Base-by-base conservation (phyloP, 768 basidiomycete genomes). In the Leucocoprinus birnbaumii region DNA sequence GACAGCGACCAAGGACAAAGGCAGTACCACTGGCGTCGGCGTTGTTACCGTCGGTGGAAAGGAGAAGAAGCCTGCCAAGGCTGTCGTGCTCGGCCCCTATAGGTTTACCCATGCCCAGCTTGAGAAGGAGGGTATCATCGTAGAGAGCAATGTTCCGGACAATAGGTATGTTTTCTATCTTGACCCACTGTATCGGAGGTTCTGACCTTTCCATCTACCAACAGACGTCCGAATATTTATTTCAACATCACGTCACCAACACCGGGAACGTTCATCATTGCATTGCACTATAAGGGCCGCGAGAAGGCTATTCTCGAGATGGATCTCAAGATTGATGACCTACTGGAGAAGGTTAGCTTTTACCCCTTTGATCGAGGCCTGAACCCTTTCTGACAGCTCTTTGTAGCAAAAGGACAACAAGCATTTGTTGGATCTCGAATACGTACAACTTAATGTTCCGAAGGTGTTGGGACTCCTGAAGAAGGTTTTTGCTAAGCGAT, bases 251-350 rank as follows among this genome's bases (percentile, higher is more conserved):
- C 91, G 24, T 98, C 95, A 31, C 97, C 97, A 1, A 91, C 93
- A 7, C 96, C 97, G 0, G 97, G 97, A 45, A 97, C 97, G 8
- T 99, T 98, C 71, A 95, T 99, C 69, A 99, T 99, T 60, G 97
- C 96, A 3, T 77, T 99, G 50, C 96, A 98, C 71, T 99, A 98
- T 76, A 98, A 97, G 71, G 97, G 97, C 40, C 84, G 97, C 18
- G 97, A 99, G 66, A 98, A 98, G 75, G 96, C 97, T 16, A 98
- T 99, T 63, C 82, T 98, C 35, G 97, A 99, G 80, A 98, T 98
- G 97, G 94, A 97, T 73, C 82, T 98, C 51, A 98, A 98, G 76
- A 97, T 98, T 63, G 96, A 99, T 70, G 96, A 99, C 72, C 71
- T 98, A 59, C 73, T 98, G 66, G 96, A 98, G 72, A 98, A 98